A percentile compares a stretch with the other conserved stretches of the same genome.
Evolutionary conservation across 148 eudicot species (phyloP).

Genomic region (Dianthus caryophyllus): DNA sequence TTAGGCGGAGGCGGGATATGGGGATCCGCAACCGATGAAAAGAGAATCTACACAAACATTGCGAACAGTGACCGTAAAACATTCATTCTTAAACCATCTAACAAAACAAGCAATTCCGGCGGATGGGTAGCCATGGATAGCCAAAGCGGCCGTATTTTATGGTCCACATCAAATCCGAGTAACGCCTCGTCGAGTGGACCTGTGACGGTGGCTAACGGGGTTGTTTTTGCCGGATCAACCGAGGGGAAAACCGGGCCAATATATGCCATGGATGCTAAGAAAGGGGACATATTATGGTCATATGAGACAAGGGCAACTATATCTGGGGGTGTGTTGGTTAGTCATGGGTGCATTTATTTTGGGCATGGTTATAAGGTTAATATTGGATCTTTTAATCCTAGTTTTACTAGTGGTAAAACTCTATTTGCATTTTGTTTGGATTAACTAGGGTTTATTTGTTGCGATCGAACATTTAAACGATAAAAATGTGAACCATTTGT

Average conservation of each 20-base stretch:
- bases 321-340: constrained; percentile 46
- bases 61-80: constrained; percentile 29
- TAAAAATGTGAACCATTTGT: no score
- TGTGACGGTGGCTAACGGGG: constrained; percentile 53
- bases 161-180: constrained; percentile 51
- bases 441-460: no score
- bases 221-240: constrained; percentile 48
- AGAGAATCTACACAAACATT: constrained; percentile 51
- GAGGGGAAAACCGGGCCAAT: constrained; percentile 34
- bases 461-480: no score
- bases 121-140: constrained; percentile 67
- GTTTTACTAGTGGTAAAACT: constrained; percentile 29
- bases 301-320: constrained; percentile 48
- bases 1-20: constrained; percentile 52
- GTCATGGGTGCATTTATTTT: constrained; percentile 47
- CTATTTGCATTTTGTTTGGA: constrained; percentile 37
- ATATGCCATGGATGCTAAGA: constrained; percentile 43
- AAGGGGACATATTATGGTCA: constrained; percentile 50
- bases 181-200: constrained; percentile 42
- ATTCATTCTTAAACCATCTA: constrained; percentile 47
- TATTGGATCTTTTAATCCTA: constrained; percentile 22
- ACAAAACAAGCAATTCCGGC: constrained; percentile 30
- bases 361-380: constrained; percentile 43
- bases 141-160: constrained; percentile 34
- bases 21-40: constrained; percentile 66